Evolutionary conservation across 495 filamentous ascomycete species (phyloP), one percentile per base, ranked within the genome.

Genomic region (Penicillium psychrofluorescens): DNA sequence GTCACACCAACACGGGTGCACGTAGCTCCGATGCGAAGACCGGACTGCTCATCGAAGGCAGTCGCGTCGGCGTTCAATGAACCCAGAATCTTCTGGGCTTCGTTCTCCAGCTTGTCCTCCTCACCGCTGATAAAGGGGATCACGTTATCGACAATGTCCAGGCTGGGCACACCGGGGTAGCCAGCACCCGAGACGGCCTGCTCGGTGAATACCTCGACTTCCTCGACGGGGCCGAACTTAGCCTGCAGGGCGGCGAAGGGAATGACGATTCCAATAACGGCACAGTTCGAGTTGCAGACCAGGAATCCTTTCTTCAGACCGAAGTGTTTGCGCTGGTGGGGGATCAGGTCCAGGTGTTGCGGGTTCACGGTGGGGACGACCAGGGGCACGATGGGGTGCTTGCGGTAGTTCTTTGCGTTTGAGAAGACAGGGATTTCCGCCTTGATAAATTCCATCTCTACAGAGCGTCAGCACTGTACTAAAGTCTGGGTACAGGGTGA

Each of bases 251-350:
- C 88, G 13, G 87, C 88, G 56, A 90, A 85, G n/a, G 88, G 88
- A 45, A 91, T 88, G 38, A 90, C 88, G 40, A 92, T 75, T 12
- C 88, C 88, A 55, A 91, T 91, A 42, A 91, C 89, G 14, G 86
- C 86, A 67, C 88, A 94, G 71, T 94, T 92, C 44, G 85, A 89
- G 69, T 92, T 92, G 72, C 86, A 91, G 35, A 91, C 84, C 41
- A 92, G 61, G 64, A 91, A 90, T 11, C 88, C 88, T 62, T 84
- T 86, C 43, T 81, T 67, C 33, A 88, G 67, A n/a, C 66, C 67
- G 49, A 80, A 77, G 6, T 81, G 68, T 54, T 74, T 71, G 35
- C 81, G 75, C 66, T 92, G 86, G 61, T 87, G 78, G 11, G 83
- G 84, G 54, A 92, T 88, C 43, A 90, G 64, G 58, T 80, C 74